A percentile compares a stretch with the other conserved stretches of the same genome.
These are phyloP conservation scores for Lentinula raphanica DNA, from an alignment of 768 basidiomycete genomes.

Conservation along the genomic window DNA sequence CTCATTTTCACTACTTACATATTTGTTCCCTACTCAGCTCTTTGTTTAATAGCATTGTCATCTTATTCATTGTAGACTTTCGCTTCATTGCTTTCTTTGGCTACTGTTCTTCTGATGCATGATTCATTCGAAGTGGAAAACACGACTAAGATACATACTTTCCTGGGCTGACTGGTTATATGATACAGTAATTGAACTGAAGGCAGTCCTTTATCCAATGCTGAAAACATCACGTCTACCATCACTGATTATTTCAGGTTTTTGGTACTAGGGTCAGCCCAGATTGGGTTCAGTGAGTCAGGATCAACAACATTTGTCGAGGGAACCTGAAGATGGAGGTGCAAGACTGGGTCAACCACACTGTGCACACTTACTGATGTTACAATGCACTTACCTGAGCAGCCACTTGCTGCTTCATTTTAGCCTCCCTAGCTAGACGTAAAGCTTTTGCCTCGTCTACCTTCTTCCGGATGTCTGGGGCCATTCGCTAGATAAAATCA, in stretches of 20 bases:
- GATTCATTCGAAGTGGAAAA: too few species aligned
- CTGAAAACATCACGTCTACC: not conserved
- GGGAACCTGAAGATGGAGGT: constrained; percentile 7
- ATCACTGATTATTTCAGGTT: constrained; percentile 13
- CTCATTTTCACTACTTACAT: not conserved
- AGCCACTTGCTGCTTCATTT: constrained; percentile 44
- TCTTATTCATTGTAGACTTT: constrained; percentile 25
- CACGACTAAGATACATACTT: too few species aligned
- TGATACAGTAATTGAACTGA: too few species aligned
- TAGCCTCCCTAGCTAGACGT: constrained; percentile 49
- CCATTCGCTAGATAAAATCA: constrained; percentile 39
- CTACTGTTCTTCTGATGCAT: not conserved
- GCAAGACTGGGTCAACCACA: not conserved
- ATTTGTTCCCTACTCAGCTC: not conserved
- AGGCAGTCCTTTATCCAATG: too few species aligned
- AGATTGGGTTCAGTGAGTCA: constrained; percentile 37
- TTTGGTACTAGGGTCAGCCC: constrained; percentile 27
- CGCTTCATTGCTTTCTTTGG: constrained; percentile 8
- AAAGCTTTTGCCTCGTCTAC: constrained; percentile 56
- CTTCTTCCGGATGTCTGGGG: constrained; percentile 58
- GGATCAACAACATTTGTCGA: constrained; percentile 23
- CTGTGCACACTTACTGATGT: too few species aligned
- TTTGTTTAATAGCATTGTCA: constrained; percentile 10
- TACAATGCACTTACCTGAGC: constrained; percentile 40
- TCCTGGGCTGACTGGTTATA: too few species aligned